Base-by-base conservation (phyloP, 371 early-diverging fungal genomes). In the Mucor circinelloides region DNA sequence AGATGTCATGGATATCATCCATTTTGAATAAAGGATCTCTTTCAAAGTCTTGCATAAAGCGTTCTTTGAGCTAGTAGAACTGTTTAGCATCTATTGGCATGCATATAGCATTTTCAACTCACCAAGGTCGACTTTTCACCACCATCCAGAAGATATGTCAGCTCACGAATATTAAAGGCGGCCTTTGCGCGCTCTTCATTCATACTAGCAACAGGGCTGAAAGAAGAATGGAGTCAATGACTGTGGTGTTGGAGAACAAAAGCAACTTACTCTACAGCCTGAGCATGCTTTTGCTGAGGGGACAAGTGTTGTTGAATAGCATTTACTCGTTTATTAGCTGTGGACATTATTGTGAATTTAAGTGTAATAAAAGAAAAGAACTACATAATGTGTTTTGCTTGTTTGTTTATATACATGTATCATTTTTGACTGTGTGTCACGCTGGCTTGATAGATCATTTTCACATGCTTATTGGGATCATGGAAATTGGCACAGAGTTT, bases 131-230 rank as follows among this genome's bases (percentile, higher is more conserved):
- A 66, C 54, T 88, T 80, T 64, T 85, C 83, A 60, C 91, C 90
- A 60, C 96, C 95, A 63, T 96, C 94, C 50, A 96, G 74, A 68
- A 91, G 87, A 78, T 93, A 84, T n/a, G 95, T 95, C 78, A 96
- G 69, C 52, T 93, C 89, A 25, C 91, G 83, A 67, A 94, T 79
- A 58, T 89, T 80, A 71, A 96, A 96, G 9, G 89, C 81, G 2
- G 93, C 89, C 64, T 88, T 87, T 34, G 71, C 79, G 67, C 96
- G 89, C 82, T 96, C 96, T 67, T 88, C 89, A 12, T 76, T 72
- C 81, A 83, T 83, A 55, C 77, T 75, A 30, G 66, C 70, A 13
- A 82, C 69, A 38, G 83, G 80, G 34, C 83, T 82, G 63, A 30
- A 21, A 15, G 5, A 4, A 28, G 46, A 36, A 34, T 31, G 36